Evolutionary conservation across 2,329 filamentous ascomycete genomes (phyloP).

Genomic region (Ambrosiella cleistominuta): DNA sequence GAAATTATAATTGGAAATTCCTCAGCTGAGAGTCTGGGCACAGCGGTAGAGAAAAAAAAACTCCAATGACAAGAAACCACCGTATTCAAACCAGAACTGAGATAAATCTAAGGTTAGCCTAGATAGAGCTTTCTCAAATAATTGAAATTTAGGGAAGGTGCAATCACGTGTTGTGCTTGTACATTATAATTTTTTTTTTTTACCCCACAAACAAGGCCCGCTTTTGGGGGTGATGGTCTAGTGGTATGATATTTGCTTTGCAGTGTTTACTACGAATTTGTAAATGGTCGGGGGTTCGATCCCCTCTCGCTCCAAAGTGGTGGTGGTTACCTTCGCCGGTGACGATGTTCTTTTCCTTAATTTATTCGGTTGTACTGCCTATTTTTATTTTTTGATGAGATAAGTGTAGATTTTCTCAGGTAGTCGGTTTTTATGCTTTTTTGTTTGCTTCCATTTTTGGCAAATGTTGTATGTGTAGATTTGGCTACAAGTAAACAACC

Average conservation of each 20-base stretch:
- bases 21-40: neutral
- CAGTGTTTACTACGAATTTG: conserved; percentile 13
- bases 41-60: neutral
- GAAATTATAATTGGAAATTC: neutral
- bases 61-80: too few species aligned
- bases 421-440: too few species aligned
- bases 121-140: too few species aligned
- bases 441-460: too few species aligned
- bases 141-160: too few species aligned
- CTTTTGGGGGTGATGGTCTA: conserved; percentile 13
- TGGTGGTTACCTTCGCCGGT: neutral
- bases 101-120: too few species aligned
- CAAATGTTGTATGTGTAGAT: too few species aligned
- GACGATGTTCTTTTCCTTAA: neutral
- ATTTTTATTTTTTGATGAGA: neutral
- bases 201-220: neutral
- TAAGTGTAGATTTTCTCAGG: too few species aligned
- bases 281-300: conserved; percentile 14
- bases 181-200: neutral
- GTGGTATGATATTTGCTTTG: conserved; percentile 14
- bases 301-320: conserved; percentile 12
- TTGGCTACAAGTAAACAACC: too few species aligned
- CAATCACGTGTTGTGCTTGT: neutral
- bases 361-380: neutral
- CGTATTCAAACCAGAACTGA: too few species aligned